Base-by-base conservation (phyloP, 805 yeast species). In the Starmerella bombicola region DNA sequence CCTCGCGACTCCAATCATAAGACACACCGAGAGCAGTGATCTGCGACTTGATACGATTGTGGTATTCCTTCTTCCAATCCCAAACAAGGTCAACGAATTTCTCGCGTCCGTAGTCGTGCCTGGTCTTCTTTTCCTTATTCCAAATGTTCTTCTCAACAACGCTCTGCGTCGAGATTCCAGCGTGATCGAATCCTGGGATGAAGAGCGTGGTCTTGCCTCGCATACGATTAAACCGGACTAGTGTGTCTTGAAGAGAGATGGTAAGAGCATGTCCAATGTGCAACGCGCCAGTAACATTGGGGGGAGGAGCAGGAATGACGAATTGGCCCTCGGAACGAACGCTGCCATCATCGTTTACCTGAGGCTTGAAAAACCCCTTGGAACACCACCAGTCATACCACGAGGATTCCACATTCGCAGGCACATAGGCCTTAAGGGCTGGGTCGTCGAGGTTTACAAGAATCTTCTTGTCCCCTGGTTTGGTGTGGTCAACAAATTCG, bases 251-350 rank as follows among this genome's bases (percentile, higher is more conserved):
- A 57, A 91, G 80, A 26, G 97, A 69, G 47, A 86, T 82, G 15
- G 98, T 91, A 60, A 91, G 72, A 22, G 97, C 98, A 63, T 91
- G 98, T 54, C 98, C 98, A 63, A 91, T 91, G 64, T 91, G 98
- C 53, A 91, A 71, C 35, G 97, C 96, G 66, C 98, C 98, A 35
- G 98, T 91, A 50, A 91, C 94, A 62, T 91, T 91, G 59, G 98
- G 98, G 48, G 98, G 98, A 30, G 98, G 98, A n/a, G 95, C 91
- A 30, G 97, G 96, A 55, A 91, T 83, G 48, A 80, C 71, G 64
- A 88, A 91, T 16, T 70, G 58, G 53, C 97, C 97, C 56, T 76
- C 86, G 32, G 91, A 81, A 58, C 78, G 78, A 51, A 74, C 56
- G 34, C 76, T 64, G 34, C 96, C 96, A 56, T 78, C 77, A 43